A percentile compares a stretch with the other conserved stretches of the same genome.
Evolutionary conservation across 1,284 basidiomycete genomes (phyloP).

Genomic region (Erythrobasidium hasegawianum): DNA sequence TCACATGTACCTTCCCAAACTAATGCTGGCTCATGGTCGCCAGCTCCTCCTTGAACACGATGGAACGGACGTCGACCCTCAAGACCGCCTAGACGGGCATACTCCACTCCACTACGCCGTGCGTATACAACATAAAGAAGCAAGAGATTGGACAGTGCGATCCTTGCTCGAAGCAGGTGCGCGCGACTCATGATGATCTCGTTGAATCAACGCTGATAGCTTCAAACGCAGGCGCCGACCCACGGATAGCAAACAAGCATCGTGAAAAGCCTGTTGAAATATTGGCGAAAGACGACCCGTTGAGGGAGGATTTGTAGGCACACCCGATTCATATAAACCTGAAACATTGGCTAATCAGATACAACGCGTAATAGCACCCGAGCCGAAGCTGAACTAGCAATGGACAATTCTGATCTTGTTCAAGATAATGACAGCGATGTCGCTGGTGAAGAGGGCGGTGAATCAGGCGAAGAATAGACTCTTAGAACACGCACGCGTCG

Average conservation of each 20-base stretch:
- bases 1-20: slow-evolving; percentile 52
- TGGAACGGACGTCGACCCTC: slow-evolving; percentile 75
- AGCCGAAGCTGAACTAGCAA: slow-evolving; percentile 26
- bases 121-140: slow-evolving; percentile 59
- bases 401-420: slow-evolving; percentile 27
- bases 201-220: background rate
- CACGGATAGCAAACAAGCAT: slow-evolving; percentile 33
- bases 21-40: slow-evolving; percentile 55
- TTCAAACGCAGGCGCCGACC: slow-evolving; percentile 16
- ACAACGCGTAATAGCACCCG: background rate
- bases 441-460: slow-evolving; percentile 27
- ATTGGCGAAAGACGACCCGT: slow-evolving; percentile 6
- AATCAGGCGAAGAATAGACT: slow-evolving; percentile 31
- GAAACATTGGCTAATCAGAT: background rate
- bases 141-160: slow-evolving; percentile 59
- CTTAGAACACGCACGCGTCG: background rate
- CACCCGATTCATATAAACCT: background rate
- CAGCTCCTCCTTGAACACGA: slow-evolving; percentile 70
- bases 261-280: slow-evolving; percentile 13
- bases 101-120: slow-evolving; percentile 82
- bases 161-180: slow-evolving; percentile 70
- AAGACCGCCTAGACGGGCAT: slow-evolving; percentile 67
- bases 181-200: background rate
- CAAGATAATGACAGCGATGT: slow-evolving; percentile 20
- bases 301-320: slow-evolving; percentile 29